Evolutionary conservation across 2,329 filamentous ascomycete genomes (phyloP), one percentile per base, ranked within the genome.

Genomic region (Epichloe amarillans): DNA sequence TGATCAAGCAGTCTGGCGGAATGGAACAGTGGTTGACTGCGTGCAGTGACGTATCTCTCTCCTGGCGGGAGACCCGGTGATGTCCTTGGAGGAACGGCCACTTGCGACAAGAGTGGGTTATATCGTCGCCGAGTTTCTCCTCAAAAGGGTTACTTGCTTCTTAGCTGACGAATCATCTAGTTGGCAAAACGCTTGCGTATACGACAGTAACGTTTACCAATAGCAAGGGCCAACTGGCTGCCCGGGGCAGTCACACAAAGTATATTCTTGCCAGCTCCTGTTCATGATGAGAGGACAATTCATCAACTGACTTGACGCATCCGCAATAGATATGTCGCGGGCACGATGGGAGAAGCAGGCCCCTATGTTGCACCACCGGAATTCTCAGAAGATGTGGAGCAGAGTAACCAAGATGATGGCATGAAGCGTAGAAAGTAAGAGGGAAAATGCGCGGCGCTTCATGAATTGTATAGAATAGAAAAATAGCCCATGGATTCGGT

Each of bases 191-290:
- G 0, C 63, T 84, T 5, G 81, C 80, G 5, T 84, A 73, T 56
- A 84, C 81, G 0, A 75, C 72, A 0, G 69, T 84, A 15, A 72
- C 73, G 0, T 84, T 84, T 55, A 73, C 65, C 49, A 82, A 83
- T 54, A 65, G 64, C 47, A 74, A 79, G 53, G 79, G 79, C 5
- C 72, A 83, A 42, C 61, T 83, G 4, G 75, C 78, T 11, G 80
- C 80, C 0, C 67, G 80, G 45, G 80, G 80, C 42, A 83, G 79
- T 55, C 80, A 84, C 59, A 84, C 80, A 14, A 84, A 84, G 80
- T 82, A 58, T 61, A 72, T 55, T 36, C 3, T 5, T 19, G 40
- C 5, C 4, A 33, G 2, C 8, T 17, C 4, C 10, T 14, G 2
- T 23, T 4, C 12, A 30, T 2, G 30, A 30, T 17, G 15, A 33